Evolutionary conservation across 192 early-diverging fungal genomes (phyloP), one percentile per base, ranked within the genome.

Genomic region (Gryganskiella cystojenkinii): DNA sequence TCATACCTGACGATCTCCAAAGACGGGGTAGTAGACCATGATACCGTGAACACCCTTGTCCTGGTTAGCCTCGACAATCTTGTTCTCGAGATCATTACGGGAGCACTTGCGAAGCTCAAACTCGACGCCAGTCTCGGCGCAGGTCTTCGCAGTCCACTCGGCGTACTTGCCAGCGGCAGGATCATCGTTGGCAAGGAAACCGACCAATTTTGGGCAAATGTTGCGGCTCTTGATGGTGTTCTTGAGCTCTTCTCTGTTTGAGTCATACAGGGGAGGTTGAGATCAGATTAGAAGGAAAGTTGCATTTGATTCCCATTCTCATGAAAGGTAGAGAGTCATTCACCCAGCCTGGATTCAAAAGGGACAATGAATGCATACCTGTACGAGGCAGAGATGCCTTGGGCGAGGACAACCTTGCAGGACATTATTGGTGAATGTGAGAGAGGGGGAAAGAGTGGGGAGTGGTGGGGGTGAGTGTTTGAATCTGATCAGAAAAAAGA

Each of bases 1-100:
- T 10, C 35, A 51, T 81, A 91, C 91, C 86, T 96, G 95, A 31
- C 92, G 89, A 64, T 91, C 93, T 45, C 95, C 94, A 87, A 96
- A 98, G 17, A 98, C 95, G 14, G 98, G 98, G 75, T 99, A 99
- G 83, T 99, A 99, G 31, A 99, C 95, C 89, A 99, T 95, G 67
- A 99, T 98, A 30, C 98, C 98, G 78, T 96, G 91, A 22, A 99
- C 93, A 1, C 58, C 58, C 4, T 76, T 54, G 64, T 99, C 98
- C 49, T 89, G 81, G 81, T 99, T 99, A 15, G 97, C 98, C 43
- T 92, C 93, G 49, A 91, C 80, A 58, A 99, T 90, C 67, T 83
- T 83, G 55, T 90, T 86, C 78, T 98, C 96, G 24, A 99, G 89
- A 37, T 94, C 91, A 37, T 92, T 92, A 70, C 93, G 87, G 34